phyloP scores from a whole-genome alignment of 345 rosid species.

The Turnera subulata region DNA sequence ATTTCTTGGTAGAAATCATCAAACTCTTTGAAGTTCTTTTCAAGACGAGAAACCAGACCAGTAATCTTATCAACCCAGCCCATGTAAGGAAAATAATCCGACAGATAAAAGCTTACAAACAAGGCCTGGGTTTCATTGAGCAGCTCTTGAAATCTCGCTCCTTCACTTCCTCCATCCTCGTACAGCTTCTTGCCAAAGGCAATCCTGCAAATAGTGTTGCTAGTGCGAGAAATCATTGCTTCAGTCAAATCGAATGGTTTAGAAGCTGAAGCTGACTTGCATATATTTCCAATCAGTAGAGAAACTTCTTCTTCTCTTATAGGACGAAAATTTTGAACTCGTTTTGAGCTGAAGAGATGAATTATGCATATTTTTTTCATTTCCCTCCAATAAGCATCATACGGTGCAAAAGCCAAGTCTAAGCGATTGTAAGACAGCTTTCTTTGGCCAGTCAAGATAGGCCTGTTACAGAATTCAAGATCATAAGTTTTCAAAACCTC shows the following conservation, averaged over 20 bases:
- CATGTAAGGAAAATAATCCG: conserved; percentile 37
- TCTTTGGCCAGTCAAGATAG: not conserved
- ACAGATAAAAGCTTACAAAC: conserved; percentile 32
- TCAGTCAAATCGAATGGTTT: conserved; percentile 4
- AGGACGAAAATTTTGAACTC: conserved; percentile 29
- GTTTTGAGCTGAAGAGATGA: conserved; percentile 33
- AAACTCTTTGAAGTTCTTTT: conserved; percentile 26
- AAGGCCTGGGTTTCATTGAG: conserved; percentile 28
- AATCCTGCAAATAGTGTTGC: conserved; percentile 22
- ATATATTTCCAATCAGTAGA: conserved; percentile 25
- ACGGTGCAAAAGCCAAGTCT: conserved; percentile 7
- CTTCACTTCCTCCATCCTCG: conserved; percentile 23
- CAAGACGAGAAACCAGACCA: conserved; percentile 28
- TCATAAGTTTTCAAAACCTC: conserved; percentile 7
- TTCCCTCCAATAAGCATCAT: conserved; percentile 52
- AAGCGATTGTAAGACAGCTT: conserved; percentile 6
- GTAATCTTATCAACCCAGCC: conserved; percentile 44
- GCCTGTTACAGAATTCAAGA: not conserved
- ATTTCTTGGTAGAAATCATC: conserved; percentile 40
- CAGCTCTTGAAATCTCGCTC: conserved; percentile 20
- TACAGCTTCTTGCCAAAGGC: conserved; percentile 48
- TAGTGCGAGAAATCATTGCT: conserved; percentile 12
- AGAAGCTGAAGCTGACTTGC: not conserved
- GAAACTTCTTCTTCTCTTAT: conserved; percentile 44
- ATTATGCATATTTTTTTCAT: conserved; percentile 31